A percentile compares a stretch with the other conserved stretches of the same genome.
Conservation (phyloP, 23 red algal species). For the Gracilaria domingensis region DNA sequence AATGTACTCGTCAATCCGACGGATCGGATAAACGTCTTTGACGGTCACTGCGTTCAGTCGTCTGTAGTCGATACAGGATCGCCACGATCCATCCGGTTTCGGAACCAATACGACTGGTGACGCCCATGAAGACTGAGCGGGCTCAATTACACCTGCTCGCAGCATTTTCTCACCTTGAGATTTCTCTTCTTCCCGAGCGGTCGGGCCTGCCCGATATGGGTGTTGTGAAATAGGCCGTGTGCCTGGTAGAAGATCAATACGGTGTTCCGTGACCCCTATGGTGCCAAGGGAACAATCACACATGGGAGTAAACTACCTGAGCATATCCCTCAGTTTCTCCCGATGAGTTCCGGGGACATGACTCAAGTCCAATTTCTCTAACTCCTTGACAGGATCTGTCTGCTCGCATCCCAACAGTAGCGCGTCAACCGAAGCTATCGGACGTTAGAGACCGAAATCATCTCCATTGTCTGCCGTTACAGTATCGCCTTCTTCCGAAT, state of each 20-base stretch:
- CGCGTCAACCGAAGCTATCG: neutral
- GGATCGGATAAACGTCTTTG: conserved; percentile 56
- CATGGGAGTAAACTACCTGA: neutral
- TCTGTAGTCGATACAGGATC: conserved; percentile 46
- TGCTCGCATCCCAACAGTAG: neutral
- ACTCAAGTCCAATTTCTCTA: neutral
- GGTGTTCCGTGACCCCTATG: neutral
- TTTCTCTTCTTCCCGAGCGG: neutral
- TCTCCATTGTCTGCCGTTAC: neutral
- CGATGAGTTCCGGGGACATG: neutral
- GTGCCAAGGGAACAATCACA: neutral
- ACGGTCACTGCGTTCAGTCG: conserved; percentile 23
- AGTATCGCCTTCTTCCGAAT: neutral
- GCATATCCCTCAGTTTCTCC: conserved; percentile 1
- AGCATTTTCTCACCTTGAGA: conserved; percentile 26
- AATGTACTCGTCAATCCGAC: conserved; percentile 14
- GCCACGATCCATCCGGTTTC: conserved; percentile 18
- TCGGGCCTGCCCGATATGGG: neutral
- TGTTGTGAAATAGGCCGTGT: neutral
- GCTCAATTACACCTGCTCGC: conserved; percentile 19
- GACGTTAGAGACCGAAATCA: neutral
- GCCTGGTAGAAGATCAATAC: neutral
- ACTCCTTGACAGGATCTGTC: neutral
- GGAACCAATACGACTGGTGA: conserved; percentile 40
- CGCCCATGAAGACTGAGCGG: conserved; percentile 17